Conservation (phyloP, 1,139 yeast species). For the Ogataea hybrid region DNA sequence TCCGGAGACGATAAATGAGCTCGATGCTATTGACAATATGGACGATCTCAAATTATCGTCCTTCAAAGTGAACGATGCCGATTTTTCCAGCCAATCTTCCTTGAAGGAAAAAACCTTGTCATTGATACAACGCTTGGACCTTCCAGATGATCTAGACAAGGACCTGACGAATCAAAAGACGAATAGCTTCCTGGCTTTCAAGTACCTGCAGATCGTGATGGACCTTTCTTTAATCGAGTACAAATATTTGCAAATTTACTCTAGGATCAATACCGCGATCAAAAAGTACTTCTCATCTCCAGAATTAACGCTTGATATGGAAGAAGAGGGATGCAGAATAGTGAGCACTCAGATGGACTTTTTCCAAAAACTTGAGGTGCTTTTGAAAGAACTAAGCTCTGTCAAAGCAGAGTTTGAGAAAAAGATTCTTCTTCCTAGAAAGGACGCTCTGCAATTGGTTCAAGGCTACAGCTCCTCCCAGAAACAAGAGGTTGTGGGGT, state of each 20-base stretch:
- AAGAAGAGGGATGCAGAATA: conserved; percentile 28
- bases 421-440: neutral
- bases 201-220: conserved; percentile 24
- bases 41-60: conserved; percentile 10
- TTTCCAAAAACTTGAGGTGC: conserved; percentile 26
- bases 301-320: conserved; percentile 28
- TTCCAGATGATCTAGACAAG: conserved; percentile 6
- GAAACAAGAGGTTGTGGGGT: conserved; percentile 1
- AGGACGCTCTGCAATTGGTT: neutral
- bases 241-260: conserved; percentile 28
- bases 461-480: neutral
- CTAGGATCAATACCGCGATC: conserved; percentile 26
- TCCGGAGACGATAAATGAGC: neutral
- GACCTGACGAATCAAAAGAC: conserved; percentile 1
- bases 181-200: conserved; percentile 21
- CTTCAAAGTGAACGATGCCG: conserved; percentile 6
- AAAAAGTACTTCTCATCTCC: conserved; percentile 31
- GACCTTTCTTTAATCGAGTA: conserved; percentile 30
- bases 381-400: conserved; percentile 18
- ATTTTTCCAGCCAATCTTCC: conserved; percentile 5
- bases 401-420: conserved; percentile 19
- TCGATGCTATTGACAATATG: conserved; percentile 6
- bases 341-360: conserved; percentile 28
- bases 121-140: conserved; percentile 5
- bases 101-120: neutral